Percentiles rank a stretch among this genome's conserved stretches.
Evolutionary conservation across 2,329 filamentous ascomycete species (phyloP).

Genomic region (Verticillium albo-atrum): DNA sequence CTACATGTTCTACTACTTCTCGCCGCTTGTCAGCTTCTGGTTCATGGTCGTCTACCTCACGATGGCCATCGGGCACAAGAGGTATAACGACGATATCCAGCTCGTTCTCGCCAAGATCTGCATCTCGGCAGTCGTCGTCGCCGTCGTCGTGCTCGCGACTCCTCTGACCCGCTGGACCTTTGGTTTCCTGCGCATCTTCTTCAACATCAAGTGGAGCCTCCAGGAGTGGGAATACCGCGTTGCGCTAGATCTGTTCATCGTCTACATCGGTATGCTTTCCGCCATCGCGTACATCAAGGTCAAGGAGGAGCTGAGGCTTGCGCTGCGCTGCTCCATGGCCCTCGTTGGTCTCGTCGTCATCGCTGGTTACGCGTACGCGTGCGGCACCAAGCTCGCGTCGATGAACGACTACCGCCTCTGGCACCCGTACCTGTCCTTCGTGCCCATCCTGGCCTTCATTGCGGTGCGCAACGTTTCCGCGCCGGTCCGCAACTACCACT

Average conservation of each 20-base stretch:
- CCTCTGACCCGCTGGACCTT: constrained; percentile 20
- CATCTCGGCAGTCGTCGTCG: constrained; percentile 34
- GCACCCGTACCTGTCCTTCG: constrained; percentile 48
- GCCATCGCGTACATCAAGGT: constrained; percentile 21
- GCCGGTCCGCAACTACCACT: constrained; percentile 14
- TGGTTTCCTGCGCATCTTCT: constrained; percentile 30
- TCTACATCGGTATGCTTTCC: constrained; percentile 49
- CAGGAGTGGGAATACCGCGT: constrained; percentile 46
- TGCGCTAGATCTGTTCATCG: constrained; percentile 47
- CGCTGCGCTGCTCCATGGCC: background rate
- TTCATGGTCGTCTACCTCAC: constrained; percentile 52
- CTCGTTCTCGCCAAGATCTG: constrained; percentile 43
- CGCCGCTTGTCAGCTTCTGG: constrained; percentile 56
- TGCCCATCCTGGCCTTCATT: constrained; percentile 49
- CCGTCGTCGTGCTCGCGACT: constrained; percentile 26
- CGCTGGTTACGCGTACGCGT: background rate
- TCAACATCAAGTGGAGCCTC: constrained; percentile 42
- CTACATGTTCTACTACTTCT: constrained; percentile 51
- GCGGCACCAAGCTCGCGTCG: constrained; percentile 8
- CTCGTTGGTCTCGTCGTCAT: background rate
- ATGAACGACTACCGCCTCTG: constrained; percentile 39
- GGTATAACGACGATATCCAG: constrained; percentile 33
- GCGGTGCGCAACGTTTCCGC: constrained; percentile 41
- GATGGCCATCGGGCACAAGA: constrained; percentile 32
- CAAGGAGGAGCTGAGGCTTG: background rate